A percentile compares a stretch with the other conserved stretches of the same genome.
Evolutionary conservation across 345 rosid genomes (phyloP).

Genomic region (Capsella bursapastoris): DNA sequence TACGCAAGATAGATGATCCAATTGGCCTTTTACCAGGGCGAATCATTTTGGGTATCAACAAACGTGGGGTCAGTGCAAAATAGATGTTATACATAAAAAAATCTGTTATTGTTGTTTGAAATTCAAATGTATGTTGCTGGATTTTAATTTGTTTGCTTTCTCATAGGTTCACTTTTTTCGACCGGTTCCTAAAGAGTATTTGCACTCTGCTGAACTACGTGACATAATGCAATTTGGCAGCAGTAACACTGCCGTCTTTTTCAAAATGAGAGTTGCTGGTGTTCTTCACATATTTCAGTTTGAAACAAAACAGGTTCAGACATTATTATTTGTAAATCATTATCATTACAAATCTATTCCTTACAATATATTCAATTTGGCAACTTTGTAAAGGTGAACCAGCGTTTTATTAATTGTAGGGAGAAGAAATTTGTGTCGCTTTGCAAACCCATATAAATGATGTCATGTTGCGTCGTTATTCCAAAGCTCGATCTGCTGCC

Average conservation of each 20-base stretch:
- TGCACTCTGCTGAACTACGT: constrained; percentile 94
- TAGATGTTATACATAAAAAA: constrained; percentile 1
- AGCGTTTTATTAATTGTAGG: constrained; percentile 53
- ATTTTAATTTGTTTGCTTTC: constrained; percentile 30
- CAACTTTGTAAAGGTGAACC: constrained; percentile 18
- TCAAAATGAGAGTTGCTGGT: constrained; percentile 99
- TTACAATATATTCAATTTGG: constrained; percentile 3
- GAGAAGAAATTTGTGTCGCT: constrained; percentile 98
- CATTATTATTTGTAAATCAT: constrained; percentile 13
- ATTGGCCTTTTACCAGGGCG: constrained; percentile 96
- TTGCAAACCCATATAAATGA: constrained; percentile 98
- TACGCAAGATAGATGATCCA: constrained; percentile 97
- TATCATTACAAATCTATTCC: neutral
- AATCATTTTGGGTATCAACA: constrained; percentile 91
- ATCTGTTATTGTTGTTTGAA: neutral
- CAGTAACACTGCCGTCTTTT: constrained; percentile 95
- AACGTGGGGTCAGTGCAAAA: constrained; percentile 80
- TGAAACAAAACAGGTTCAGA: constrained; percentile 91
- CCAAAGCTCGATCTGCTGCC: constrained; percentile 81
- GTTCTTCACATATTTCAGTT: constrained; percentile 97
- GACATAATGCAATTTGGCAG: constrained; percentile 99
- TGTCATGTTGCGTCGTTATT: constrained; percentile 97
- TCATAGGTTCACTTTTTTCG: constrained; percentile 93
- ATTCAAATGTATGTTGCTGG: constrained; percentile 15
- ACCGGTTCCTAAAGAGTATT: constrained; percentile 94